Conservation (phyloP, 805 yeast species). For the Saturnispora serradocipensis region DNA sequence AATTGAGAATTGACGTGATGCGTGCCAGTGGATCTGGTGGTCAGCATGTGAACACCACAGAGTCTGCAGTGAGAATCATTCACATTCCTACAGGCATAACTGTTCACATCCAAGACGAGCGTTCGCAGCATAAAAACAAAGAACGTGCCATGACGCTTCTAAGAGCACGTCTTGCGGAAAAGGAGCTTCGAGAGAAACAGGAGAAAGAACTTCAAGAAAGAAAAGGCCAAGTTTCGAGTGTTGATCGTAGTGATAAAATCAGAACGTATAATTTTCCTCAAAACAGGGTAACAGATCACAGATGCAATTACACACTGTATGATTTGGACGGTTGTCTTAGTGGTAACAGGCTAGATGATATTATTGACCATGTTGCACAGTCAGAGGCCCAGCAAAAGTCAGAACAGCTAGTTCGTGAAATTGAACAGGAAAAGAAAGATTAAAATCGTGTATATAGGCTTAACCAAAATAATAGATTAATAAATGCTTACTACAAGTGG, state of each 20-base stretch:
- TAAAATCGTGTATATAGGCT: background rate
- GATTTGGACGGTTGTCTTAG: conserved; percentile 60
- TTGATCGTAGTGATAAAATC: conserved; percentile 87
- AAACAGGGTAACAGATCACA: conserved; percentile 86
- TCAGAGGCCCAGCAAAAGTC: conserved; percentile 39
- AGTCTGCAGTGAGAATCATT: conserved; percentile 84
- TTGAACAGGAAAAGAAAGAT: conserved; percentile 8
- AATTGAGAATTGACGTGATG: conserved; percentile 87
- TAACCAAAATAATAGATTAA: background rate
- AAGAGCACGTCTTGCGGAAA: conserved; percentile 76
- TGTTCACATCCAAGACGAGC: conserved; percentile 86
- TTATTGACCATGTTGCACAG: conserved; percentile 44
- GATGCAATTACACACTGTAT: conserved; percentile 74
- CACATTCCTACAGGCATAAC: conserved; percentile 87
- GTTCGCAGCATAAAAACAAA: conserved; percentile 90
- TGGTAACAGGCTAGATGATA: conserved; percentile 49
- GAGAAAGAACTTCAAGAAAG: conserved; percentile 59
- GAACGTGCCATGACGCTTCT: conserved; percentile 84
- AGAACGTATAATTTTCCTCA: conserved; percentile 92
- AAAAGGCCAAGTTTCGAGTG: conserved; percentile 75
- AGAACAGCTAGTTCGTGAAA: conserved; percentile 26
- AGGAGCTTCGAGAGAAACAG: conserved; percentile 55
- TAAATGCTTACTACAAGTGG: no score
- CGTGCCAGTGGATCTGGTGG: conserved; percentile 55
- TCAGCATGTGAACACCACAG: conserved; percentile 49